A percentile compares a stretch with the other conserved stretches of the same genome.
Evolutionary conservation across 495 filamentous ascomycete genomes (phyloP).

Genomic region (Aeminium ludgeri): DNA sequence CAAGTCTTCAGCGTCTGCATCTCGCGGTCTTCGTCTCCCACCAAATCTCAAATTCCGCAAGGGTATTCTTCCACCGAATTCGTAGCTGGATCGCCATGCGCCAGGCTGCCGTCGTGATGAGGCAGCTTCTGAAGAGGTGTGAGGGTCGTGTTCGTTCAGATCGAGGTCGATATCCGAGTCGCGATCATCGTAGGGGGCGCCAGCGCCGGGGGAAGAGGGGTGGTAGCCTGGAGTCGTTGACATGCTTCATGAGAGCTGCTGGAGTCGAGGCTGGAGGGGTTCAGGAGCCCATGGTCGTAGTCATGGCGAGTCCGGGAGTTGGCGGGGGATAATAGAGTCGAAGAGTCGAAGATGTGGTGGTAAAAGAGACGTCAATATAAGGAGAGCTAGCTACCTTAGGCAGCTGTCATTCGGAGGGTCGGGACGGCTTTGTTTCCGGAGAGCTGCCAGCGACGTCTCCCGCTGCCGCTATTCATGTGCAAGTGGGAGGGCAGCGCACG

Average conservation of each 20-base stretch:
- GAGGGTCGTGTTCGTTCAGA: conserved; percentile 25
- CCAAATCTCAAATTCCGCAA: conserved; percentile 25
- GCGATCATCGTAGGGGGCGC: conserved; percentile 18
- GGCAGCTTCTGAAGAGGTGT: conserved; percentile 4
- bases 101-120: conserved; percentile 10
- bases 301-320: no score
- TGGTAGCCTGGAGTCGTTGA: conserved; percentile 12
- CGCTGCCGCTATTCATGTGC: no score
- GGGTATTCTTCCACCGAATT: conserved; percentile 22
- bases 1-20: conserved; percentile 10
- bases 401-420: no score
- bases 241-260: conserved; percentile 20
- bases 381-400: no score
- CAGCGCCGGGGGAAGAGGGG: conserved; percentile 16
- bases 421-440: no score
- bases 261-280: no score
- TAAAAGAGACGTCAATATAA: no score
- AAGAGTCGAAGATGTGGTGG: no score
- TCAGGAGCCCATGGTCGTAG: no score
- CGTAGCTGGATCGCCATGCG: conserved; percentile 1
- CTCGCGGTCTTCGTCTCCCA: conserved; percentile 9
- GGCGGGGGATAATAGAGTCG: no score
- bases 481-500: no score
- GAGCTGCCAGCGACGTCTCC: no score
- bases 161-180: conserved; percentile 26